Evolutionary conservation across 2,329 filamentous ascomycete species (phyloP).

Genomic region (Hymenotorrendiella dingleyae): DNA sequence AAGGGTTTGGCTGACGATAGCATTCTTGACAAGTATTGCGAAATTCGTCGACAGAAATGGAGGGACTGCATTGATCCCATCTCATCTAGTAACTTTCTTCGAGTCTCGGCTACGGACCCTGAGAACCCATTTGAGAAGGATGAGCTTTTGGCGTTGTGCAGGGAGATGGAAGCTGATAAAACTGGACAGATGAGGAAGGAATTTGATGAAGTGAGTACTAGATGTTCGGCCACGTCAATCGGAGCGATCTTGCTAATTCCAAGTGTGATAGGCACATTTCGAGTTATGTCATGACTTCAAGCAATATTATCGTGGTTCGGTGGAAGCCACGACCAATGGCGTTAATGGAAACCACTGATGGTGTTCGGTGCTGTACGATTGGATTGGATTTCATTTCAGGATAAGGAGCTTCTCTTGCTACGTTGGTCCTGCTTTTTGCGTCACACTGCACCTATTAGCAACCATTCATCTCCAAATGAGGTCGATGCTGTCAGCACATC

Average conservation of each 20-base stretch:
- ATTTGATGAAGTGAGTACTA: constrained; percentile 5
- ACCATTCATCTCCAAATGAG: too few relatives aligned
- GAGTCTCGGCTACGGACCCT: constrained; percentile 32
- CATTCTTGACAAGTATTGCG: constrained; percentile 36
- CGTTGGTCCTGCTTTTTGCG: too few relatives aligned
- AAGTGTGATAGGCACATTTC: constrained; percentile 2
- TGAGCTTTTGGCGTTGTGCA: constrained; percentile 26
- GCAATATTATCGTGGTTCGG: constrained; percentile 2
- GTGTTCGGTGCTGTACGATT: too few relatives aligned
- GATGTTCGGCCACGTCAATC: too few relatives aligned
- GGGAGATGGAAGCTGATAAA: constrained; percentile 1
- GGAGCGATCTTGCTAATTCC: constrained; percentile 6
- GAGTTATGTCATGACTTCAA: constrained; percentile 6
- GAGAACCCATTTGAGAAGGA: constrained; percentile 33
- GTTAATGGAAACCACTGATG: too few relatives aligned
- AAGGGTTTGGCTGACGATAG: constrained; percentile 29
- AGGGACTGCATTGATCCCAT: constrained; percentile 33
- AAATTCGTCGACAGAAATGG: constrained; percentile 33
- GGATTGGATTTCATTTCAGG: too few relatives aligned
- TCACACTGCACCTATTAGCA: too few relatives aligned
- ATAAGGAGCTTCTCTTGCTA: too few relatives aligned
- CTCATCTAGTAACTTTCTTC: constrained; percentile 35
- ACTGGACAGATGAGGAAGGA: constrained; percentile 4
- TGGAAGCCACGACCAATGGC: too few relatives aligned
- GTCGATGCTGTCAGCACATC: too few relatives aligned